Percentiles rank a stretch among this genome's conserved stretches.
Conservation (phyloP, 768 basidiomycete species). For the Fomitopsis serialis region DNA sequence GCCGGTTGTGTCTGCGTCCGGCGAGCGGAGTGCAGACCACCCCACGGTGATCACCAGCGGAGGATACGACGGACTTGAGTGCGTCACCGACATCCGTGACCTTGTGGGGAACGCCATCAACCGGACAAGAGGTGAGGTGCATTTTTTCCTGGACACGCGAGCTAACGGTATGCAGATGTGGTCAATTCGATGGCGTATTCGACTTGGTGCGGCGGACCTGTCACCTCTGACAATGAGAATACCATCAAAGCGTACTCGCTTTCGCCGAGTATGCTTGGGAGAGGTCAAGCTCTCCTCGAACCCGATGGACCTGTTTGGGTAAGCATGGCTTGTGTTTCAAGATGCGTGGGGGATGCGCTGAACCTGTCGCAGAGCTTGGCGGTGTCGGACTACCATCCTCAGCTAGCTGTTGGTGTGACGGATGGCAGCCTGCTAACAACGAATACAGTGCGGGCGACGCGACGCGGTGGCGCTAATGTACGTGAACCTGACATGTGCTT, state of each 20-base stretch:
- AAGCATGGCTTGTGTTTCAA: background rate
- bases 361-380: constrained; percentile 49
- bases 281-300: constrained; percentile 67
- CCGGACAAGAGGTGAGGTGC: constrained; percentile 59
- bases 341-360: background rate
- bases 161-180: constrained; percentile 43
- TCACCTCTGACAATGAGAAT: constrained; percentile 83
- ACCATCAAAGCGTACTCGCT: constrained; percentile 70
- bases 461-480: constrained; percentile 70
- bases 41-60: constrained; percentile 73
- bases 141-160: background rate
- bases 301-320: constrained; percentile 85
- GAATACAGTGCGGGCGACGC: constrained; percentile 60
- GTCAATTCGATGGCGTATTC: constrained; percentile 66
- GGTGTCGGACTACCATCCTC: constrained; percentile 83
- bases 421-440: constrained; percentile 81
- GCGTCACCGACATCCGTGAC: constrained; percentile 74
- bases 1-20: constrained; percentile 49
- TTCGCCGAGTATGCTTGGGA: constrained; percentile 67
- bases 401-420: constrained; percentile 73
- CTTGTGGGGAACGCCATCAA: constrained; percentile 64
- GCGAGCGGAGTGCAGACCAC: constrained; percentile 41
- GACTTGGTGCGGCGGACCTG: constrained; percentile 58
- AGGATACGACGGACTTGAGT: constrained; percentile 76
- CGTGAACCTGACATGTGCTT: constrained; percentile 20